phyloP scores from a whole-genome alignment of 768 basidiomycete species.

The Xanthoconium stramineum region DNA sequence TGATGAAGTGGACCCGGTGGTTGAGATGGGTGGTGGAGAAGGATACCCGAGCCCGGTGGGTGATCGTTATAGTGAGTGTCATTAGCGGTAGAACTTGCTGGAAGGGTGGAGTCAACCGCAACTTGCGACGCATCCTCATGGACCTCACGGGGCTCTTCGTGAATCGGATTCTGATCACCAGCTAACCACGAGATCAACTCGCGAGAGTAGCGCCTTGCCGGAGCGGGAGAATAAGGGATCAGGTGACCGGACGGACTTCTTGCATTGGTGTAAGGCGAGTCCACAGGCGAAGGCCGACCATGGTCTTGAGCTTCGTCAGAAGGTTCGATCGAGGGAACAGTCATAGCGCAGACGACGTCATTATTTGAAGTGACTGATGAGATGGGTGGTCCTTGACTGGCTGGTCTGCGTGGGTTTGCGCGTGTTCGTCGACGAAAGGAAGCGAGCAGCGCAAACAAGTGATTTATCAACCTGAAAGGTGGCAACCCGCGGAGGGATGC shows the following conservation, averaged over 20 bases:
- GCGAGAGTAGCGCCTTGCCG: constrained; percentile 10
- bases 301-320: constrained; percentile 1
- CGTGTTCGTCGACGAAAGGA: constrained; percentile 4
- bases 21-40: background rate
- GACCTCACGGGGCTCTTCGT: constrained; percentile 15
- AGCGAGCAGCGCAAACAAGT: constrained; percentile 1
- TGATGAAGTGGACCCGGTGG: too few relatives aligned
- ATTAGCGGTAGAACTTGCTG: background rate
- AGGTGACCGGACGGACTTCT: constrained; percentile 24
- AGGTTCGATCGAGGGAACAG: constrained; percentile 2
- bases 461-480: background rate
- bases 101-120: background rate
- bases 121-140: background rate
- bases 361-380: background rate
- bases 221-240: constrained; percentile 11
- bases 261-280: constrained; percentile 9
- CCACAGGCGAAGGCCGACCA: constrained; percentile 9
- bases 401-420: background rate
- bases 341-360: constrained; percentile 16
- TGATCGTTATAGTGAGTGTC: background rate
- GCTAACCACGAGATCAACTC: constrained; percentile 2
- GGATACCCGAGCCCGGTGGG: background rate
- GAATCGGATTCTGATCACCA: constrained; percentile 1
- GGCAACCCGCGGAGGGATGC: background rate
- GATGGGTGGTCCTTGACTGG: background rate